Percentiles rank a stretch among this genome's conserved stretches.
These are phyloP conservation scores for Suillus luteus DNA, from an alignment of 768 basidiomycete genomes.

Conservation along the genomic window DNA sequence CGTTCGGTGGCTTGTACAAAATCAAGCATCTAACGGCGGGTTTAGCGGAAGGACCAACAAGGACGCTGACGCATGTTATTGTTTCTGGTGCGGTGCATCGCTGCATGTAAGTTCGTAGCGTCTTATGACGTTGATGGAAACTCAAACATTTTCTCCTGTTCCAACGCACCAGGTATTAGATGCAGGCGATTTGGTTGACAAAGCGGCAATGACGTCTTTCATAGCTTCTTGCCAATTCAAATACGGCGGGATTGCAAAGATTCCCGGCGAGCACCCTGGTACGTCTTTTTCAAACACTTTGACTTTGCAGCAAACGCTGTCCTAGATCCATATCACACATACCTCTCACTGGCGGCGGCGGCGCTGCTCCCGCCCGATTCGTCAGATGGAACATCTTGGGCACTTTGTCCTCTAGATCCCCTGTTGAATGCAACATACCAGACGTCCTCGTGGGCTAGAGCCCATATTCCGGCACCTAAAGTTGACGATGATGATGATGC, in stretches of 20 bases:
- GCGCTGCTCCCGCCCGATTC: slow-evolving; percentile 59
- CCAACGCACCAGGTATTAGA: slow-evolving; percentile 62
- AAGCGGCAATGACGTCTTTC: slow-evolving; percentile 57
- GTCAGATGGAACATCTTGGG: slow-evolving; percentile 48
- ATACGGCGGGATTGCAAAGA: slow-evolving; percentile 87
- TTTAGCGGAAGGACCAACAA: slow-evolving; percentile 91
- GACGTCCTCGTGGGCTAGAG: slow-evolving; percentile 68
- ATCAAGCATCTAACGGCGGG: slow-evolving; percentile 68
- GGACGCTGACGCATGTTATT: slow-evolving; percentile 90
- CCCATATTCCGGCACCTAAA: slow-evolving; percentile 47
- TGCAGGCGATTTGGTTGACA: slow-evolving; percentile 56
- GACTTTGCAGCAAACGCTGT: slow-evolving; percentile 16
- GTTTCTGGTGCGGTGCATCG: slow-evolving; percentile 91
- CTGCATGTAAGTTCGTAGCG: slow-evolving; percentile 55
- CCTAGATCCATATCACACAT: slow-evolving; percentile 93
- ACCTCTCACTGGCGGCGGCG: slow-evolving; percentile 82
- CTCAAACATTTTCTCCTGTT: neutral
- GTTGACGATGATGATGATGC: slow-evolving; percentile 4
- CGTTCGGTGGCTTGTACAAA: slow-evolving; percentile 75
- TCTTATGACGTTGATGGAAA: neutral
- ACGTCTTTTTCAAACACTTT: slow-evolving; percentile 15
- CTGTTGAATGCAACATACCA: slow-evolving; percentile 68
- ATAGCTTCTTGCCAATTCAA: slow-evolving; percentile 80
- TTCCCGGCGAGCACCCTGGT: slow-evolving; percentile 82
- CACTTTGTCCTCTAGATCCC: slow-evolving; percentile 62